Conservation (phyloP, 257 asterid genomes). For the Datura wrightii region DNA sequence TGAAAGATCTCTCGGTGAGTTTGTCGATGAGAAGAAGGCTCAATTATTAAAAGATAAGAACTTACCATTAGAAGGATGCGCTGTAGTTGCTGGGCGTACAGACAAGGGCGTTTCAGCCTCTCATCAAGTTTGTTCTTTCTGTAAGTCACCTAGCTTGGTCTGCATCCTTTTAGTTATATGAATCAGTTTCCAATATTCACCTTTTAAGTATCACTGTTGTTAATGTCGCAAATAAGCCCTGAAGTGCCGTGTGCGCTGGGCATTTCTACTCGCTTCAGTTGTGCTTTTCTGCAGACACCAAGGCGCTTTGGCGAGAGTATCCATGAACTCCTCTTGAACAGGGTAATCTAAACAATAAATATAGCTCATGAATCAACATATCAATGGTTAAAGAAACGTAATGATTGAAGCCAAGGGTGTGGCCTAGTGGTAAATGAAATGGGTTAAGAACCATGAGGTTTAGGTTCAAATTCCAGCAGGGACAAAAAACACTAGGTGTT, state of each 20-base stretch:
- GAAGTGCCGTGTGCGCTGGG: constrained; percentile 3
- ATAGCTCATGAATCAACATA: neutral
- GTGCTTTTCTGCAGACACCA: constrained; percentile 10
- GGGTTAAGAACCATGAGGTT: no score
- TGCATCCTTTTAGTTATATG: constrained; percentile 17
- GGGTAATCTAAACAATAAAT: constrained; percentile 12
- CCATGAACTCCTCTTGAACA: constrained; percentile 13
- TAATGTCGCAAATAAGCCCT: neutral
- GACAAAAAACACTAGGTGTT: no score
- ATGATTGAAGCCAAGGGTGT: neutral
- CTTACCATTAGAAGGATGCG: constrained; percentile 77
- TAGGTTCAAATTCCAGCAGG: no score
- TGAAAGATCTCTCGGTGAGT: constrained; percentile 78
- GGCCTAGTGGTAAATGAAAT: no score
- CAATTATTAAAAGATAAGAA: constrained; percentile 72
- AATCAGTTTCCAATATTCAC: constrained; percentile 26
- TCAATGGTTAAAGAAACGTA: neutral
- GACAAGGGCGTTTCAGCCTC: constrained; percentile 98
- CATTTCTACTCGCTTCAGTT: neutral
- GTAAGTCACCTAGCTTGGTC: constrained; percentile 54
- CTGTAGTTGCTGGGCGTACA: constrained; percentile 91
- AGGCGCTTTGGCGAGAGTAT: neutral
- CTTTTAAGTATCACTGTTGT: constrained; percentile 5
- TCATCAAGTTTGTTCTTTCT: constrained; percentile 93
- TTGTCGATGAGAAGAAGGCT: constrained; percentile 83